Evolutionary conservation across 2,329 filamentous ascomycete genomes (phyloP).

Genomic region (Fusarium buxicola): DNA sequence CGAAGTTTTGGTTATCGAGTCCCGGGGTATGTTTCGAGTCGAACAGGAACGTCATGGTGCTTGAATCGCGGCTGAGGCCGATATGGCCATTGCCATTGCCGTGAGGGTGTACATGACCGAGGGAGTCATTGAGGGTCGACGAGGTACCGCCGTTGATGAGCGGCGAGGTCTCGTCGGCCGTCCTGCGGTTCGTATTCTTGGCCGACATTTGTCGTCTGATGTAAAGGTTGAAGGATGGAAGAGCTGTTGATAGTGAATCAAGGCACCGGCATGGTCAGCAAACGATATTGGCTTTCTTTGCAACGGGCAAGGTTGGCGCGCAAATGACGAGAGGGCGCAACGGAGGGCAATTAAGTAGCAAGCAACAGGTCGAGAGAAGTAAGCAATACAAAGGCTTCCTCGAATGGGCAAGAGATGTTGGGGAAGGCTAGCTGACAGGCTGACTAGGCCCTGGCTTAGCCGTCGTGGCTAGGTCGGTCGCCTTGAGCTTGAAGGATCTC

Average conservation of each 20-base stretch:
- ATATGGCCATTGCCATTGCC: slow-evolving; percentile 41
- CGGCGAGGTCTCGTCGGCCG: slow-evolving; percentile 55
- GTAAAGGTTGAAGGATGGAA: slow-evolving; percentile 39
- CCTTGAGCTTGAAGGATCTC: slow-evolving; percentile 31
- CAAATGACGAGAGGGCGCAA: slow-evolving; percentile 13
- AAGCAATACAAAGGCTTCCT: slow-evolving; percentile 11
- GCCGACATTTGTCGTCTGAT: slow-evolving; percentile 50
- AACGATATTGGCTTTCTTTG: slow-evolving; percentile 7
- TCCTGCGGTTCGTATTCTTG: slow-evolving; percentile 40
- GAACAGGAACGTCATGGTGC: slow-evolving; percentile 58
- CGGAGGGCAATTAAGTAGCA: slow-evolving; percentile 10
- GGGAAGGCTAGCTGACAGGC: slow-evolving; percentile 30
- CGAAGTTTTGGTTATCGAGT: slow-evolving; percentile 59
- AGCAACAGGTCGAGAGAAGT: background rate
- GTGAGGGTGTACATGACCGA: slow-evolving; percentile 19
- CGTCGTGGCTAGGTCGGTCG: slow-evolving; percentile 29
- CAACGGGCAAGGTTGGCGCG: background rate
- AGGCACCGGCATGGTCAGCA: slow-evolving; percentile 48
- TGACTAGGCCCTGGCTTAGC: slow-evolving; percentile 30
- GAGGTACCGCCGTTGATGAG: slow-evolving; percentile 55
- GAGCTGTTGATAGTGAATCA: slow-evolving; percentile 44
- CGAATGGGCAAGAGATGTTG: slow-evolving; percentile 21
- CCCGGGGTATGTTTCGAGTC: slow-evolving; percentile 64
- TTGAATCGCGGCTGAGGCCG: slow-evolving; percentile 39
- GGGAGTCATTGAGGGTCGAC: slow-evolving; percentile 34